These are phyloP conservation scores for Escovopsis sp. DNA, from an alignment of 2,329 filamentous ascomycete species.

Conservation along the genomic window DNA sequence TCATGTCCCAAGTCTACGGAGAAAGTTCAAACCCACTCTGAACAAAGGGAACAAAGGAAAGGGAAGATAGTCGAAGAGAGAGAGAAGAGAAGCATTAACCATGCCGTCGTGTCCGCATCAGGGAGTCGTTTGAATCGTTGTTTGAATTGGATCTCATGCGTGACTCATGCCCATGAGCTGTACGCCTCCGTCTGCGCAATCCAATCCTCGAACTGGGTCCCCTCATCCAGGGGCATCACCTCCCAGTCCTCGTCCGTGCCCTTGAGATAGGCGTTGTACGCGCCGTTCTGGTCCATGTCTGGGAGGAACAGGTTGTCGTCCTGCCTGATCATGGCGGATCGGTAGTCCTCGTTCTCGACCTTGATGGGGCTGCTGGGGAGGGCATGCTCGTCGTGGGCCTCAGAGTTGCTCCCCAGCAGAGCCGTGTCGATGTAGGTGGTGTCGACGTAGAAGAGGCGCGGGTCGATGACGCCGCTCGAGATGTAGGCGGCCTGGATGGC, in stretches of 20 bases:
- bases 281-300: conserved; percentile 5
- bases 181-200: conserved; percentile 7
- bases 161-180: neutral
- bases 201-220: conserved; percentile 17
- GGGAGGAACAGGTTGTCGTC: conserved; percentile 4
- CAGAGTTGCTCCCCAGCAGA: conserved; percentile 1
- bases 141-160: too few relatives aligned
- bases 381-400: neutral
- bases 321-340: neutral
- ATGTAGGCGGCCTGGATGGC: neutral
- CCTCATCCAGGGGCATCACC: conserved; percentile 18
- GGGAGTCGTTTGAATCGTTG: too few relatives aligned
- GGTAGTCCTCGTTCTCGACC: neutral
- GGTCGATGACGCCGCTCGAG: neutral
- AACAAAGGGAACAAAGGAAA: too few relatives aligned
- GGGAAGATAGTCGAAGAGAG: too few relatives aligned
- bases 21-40: too few relatives aligned
- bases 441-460: neutral
- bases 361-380: neutral
- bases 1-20: too few relatives aligned
- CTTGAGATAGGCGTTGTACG: conserved; percentile 16
- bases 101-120: too few relatives aligned
- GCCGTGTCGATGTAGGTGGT: conserved; percentile 5
- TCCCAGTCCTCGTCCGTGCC: conserved; percentile 21
- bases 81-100: too few relatives aligned